Conservation (phyloP, 2,329 filamentous ascomycete species). For the Neopestalotiopsis clavispora region DNA sequence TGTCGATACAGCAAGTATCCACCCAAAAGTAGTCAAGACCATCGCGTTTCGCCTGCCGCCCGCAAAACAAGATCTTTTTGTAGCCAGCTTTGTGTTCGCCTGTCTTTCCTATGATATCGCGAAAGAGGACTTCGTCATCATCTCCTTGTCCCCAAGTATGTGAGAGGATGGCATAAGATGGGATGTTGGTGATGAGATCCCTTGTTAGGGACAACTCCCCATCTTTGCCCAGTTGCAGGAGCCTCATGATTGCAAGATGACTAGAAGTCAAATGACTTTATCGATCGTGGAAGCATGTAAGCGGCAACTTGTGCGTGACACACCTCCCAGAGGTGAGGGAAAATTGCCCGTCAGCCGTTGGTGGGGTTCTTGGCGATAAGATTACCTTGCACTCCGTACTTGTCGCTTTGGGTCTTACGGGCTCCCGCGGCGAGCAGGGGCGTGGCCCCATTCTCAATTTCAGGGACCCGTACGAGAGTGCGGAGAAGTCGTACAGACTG, state of each 20-base stretch:
- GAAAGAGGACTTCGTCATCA: not conserved
- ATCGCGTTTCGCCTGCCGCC: not conserved
- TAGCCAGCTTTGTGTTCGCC: not conserved
- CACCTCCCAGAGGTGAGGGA: no score
- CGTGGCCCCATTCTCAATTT: not conserved
- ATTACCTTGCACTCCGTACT: not conserved
- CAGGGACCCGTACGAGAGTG: not conserved
- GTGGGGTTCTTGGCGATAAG: not conserved
- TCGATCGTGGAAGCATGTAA: no score
- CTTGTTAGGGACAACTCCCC: not conserved
- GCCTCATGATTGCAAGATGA: not conserved
- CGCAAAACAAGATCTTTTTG: constrained; percentile 5
- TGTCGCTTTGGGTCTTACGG: not conserved
- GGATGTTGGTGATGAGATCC: not conserved
- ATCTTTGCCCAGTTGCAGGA: not conserved
- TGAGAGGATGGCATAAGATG: not conserved
- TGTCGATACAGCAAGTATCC: not conserved
- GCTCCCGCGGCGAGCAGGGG: not conserved
- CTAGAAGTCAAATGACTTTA: not conserved
- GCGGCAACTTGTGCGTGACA: no score
- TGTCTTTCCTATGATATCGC: not conserved
- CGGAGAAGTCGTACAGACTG: no score
- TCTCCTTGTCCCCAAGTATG: not conserved
- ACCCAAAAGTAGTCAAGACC: not conserved
- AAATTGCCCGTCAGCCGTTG: not conserved